These are phyloP conservation scores for Grosmannia serpens DNA, from an alignment of 2,329 filamentous ascomycete species.

Conservation along the genomic window DNA sequence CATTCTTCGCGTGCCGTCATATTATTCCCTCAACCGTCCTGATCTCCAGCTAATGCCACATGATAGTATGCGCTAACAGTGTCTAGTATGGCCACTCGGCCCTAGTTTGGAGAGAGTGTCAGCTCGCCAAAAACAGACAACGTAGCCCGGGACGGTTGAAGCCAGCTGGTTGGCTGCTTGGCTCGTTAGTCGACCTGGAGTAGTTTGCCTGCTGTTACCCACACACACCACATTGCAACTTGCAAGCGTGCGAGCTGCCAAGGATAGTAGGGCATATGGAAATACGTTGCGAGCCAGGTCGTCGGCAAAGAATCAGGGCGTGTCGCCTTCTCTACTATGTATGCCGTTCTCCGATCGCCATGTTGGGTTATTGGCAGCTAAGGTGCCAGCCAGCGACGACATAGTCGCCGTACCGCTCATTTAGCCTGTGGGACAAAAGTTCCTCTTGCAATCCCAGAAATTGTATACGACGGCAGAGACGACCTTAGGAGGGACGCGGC, in stretches of 20 bases:
- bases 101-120: neutral
- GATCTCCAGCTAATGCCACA: neutral
- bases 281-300: no score
- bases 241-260: no score
- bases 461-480: neutral
- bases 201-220: neutral
- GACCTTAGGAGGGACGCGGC: neutral
- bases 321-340: no score
- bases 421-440: neutral
- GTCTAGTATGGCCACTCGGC: neutral
- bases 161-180: neutral
- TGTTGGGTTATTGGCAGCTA: no score
- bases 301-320: no score
- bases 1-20: neutral
- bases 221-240: neutral
- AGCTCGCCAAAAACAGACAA: neutral
- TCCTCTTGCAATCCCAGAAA: neutral
- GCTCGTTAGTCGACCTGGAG: neutral
- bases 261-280: no score
- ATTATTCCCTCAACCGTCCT: neutral
- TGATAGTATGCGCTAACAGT: neutral
- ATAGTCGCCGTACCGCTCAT: neutral
- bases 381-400: no score
- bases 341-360: no score
- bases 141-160: no score